phyloP scores from a whole-genome alignment of 495 filamentous ascomycete genomes.

The Aspergillus saccharolyticus region DNA sequence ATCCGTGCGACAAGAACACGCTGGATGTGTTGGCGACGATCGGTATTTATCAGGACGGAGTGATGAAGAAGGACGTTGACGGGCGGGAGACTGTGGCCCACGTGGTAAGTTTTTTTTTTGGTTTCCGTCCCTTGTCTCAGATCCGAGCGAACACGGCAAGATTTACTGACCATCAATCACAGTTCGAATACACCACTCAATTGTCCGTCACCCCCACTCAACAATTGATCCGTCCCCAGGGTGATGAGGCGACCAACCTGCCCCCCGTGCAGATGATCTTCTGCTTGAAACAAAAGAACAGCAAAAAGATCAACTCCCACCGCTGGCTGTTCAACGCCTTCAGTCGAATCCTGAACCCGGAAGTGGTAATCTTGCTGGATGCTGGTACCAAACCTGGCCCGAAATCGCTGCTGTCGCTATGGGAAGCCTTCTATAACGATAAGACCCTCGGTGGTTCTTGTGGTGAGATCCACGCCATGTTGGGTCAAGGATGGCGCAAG shows the following conservation, averaged over 20 bases:
- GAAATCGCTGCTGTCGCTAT: slow-evolving; percentile 86
- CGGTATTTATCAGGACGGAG: slow-evolving; percentile 93
- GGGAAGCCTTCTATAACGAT: slow-evolving; percentile 99
- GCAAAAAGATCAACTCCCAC: slow-evolving; percentile 99
- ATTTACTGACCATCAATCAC: neutral
- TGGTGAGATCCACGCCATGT: slow-evolving; percentile 97
- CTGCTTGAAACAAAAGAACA: slow-evolving; percentile 97
- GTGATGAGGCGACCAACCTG: slow-evolving; percentile 74
- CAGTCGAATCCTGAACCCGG: slow-evolving; percentile 90
- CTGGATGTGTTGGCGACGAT: slow-evolving; percentile 91
- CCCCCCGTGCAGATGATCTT: slow-evolving; percentile 98
- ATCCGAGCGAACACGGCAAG: neutral
- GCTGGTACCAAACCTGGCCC: slow-evolving; percentile 92
- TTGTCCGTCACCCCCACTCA: slow-evolving; percentile 93
- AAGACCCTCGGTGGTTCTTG: slow-evolving; percentile 96
- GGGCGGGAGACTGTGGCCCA: slow-evolving; percentile 93
- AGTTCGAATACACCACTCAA: slow-evolving; percentile 98
- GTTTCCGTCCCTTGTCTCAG: neutral
- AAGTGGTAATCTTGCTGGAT: slow-evolving; percentile 93
- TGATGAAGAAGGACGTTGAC: slow-evolving; percentile 97
- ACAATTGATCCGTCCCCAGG: slow-evolving; percentile 86
- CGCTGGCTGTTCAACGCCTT: slow-evolving; percentile 98
- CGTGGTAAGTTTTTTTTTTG: slow-evolving; percentile 62
- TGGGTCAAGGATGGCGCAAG: slow-evolving; percentile 85
- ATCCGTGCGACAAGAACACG: slow-evolving; percentile 93